phyloP scores from a whole-genome alignment of 805 yeast species.

The Wickerhamiella lipophila region DNA sequence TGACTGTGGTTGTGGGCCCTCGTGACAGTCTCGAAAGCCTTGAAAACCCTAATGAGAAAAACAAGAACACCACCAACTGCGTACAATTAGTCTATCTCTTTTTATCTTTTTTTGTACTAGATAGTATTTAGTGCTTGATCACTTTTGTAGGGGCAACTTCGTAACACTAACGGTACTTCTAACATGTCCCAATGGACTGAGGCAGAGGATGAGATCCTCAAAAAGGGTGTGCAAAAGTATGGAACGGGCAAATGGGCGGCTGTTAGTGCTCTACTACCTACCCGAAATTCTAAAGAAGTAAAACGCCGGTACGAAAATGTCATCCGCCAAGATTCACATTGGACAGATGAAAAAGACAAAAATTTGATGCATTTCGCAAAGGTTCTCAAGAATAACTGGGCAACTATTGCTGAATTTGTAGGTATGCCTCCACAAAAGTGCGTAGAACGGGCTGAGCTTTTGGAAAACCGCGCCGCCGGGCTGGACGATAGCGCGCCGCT shows the following conservation, averaged over 20 bases:
- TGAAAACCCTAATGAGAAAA: too few species aligned
- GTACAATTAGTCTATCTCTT: too few species aligned
- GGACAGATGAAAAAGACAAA: not conserved
- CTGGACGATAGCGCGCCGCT: not conserved
- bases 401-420: not conserved
- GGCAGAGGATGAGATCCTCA: slow-evolving; percentile 1
- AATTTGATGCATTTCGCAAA: not conserved
- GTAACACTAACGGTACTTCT: too few species aligned
- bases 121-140: too few species aligned
- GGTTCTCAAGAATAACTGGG: not conserved
- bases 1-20: too few species aligned
- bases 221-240: not conserved
- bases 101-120: too few species aligned
- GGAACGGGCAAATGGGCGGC: not conserved
- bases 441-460: not conserved
- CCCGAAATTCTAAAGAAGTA: not conserved
- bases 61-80: too few species aligned
- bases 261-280: not conserved
- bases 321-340: not conserved
- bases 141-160: too few species aligned
- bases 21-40: too few species aligned
- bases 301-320: not conserved
- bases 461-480: slow-evolving; percentile 1
- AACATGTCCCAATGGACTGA: slow-evolving; percentile 1
- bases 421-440: not conserved